Evolutionary conservation across 2,329 filamentous ascomycete species (phyloP).

Genomic region (Harringtonia lauricola): DNA sequence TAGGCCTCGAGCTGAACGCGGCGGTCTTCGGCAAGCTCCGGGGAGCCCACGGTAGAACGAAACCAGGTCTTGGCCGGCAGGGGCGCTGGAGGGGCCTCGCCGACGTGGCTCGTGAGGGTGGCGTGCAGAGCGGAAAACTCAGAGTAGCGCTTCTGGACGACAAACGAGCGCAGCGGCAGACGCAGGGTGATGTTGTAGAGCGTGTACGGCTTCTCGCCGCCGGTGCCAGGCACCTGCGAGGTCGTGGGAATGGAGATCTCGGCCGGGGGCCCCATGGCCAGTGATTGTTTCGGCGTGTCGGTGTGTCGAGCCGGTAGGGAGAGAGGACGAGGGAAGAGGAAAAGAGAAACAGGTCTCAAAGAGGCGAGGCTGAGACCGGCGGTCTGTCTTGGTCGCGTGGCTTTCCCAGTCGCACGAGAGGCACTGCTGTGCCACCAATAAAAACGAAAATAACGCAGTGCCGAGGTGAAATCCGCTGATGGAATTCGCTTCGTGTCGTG

Average conservation of each 20-base stretch:
- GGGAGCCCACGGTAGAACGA: constrained; percentile 57
- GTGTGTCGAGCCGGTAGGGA: no score
- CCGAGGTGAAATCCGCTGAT: no score
- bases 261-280: constrained; percentile 48
- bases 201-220: constrained; percentile 57
- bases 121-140: constrained; percentile 62
- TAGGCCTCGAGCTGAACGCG: constrained; percentile 59
- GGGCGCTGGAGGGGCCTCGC: constrained; percentile 51
- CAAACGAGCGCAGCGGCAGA: constrained; percentile 64
- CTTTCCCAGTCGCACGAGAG: no score
- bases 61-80: constrained; percentile 71
- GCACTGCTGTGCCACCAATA: no score
- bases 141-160: constrained; percentile 71
- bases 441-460: no score
- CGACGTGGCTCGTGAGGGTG: constrained; percentile 47
- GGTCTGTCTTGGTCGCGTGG: no score
- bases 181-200: constrained; percentile 70
- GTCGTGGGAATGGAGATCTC: constrained; percentile 61
- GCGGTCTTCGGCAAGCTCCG: constrained; percentile 61
- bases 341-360: no score
- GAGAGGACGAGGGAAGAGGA: no score
- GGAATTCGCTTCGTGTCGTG: no score
- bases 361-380: no score
- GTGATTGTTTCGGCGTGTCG: no score
- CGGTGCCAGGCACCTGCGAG: constrained; percentile 35